These are phyloP conservation scores for Rhododendron ferrugineum DNA, from an alignment of 148 eudicot species.

Conservation along the genomic window DNA sequence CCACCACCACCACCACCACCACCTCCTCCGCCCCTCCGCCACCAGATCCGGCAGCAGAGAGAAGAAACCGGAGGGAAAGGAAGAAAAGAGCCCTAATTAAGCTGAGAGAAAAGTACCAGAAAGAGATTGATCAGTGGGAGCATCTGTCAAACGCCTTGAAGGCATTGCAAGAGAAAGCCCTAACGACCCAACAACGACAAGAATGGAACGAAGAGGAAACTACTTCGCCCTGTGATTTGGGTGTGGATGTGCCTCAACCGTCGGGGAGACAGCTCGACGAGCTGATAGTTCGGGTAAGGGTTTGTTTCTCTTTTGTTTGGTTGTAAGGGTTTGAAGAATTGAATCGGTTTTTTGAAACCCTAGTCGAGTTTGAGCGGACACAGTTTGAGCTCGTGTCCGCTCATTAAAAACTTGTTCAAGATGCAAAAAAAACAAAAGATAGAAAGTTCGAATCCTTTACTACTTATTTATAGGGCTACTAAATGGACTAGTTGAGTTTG, in stretches of 20 bases:
- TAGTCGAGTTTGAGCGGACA: too few species aligned
- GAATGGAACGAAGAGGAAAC: background rate
- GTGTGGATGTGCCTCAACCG: background rate
- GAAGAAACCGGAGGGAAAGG: constrained; percentile 30
- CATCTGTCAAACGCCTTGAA: constrained; percentile 56
- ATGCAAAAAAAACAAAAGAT: background rate
- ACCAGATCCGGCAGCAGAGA: constrained; percentile 45
- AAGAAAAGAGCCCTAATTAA: constrained; percentile 37
- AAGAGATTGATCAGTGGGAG: constrained; percentile 62
- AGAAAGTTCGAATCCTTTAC: background rate
- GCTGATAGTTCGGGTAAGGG: constrained; percentile 27
- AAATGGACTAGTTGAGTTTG: background rate
- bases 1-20: constrained; percentile 12
- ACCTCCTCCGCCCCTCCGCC: constrained; percentile 24
- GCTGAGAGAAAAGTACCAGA: constrained; percentile 42
- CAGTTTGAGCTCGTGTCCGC: too few species aligned
- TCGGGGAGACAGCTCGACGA: constrained; percentile 25
- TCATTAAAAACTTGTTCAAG: too few species aligned
- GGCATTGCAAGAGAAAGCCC: constrained; percentile 26
- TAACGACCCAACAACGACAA: constrained; percentile 5
- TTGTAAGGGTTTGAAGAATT: background rate
- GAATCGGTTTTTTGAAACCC: background rate
- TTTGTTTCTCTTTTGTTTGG: background rate
- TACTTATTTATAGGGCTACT: background rate
- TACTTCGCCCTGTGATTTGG: background rate